Conservation (phyloP, 495 filamentous ascomycete genomes). For the Annulohypoxylon nitens region DNA sequence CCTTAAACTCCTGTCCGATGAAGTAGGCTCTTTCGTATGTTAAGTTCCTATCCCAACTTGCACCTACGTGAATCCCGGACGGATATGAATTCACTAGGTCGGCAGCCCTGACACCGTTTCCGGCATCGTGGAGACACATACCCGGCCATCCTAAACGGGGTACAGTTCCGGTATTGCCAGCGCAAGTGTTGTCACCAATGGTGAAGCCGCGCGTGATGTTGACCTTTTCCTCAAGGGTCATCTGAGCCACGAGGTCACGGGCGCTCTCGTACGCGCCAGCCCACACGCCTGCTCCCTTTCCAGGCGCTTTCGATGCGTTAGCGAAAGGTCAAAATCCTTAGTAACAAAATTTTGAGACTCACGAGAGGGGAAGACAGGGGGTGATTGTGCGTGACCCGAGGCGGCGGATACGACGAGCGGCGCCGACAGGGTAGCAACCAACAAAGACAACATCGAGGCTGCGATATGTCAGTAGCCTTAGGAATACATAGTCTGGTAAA, state of each 20-base stretch:
- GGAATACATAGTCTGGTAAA: neutral
- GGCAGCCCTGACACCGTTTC: conserved; percentile 69
- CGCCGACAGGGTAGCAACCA: conserved; percentile 19
- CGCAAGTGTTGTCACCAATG: conserved; percentile 58
- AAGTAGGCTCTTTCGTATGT: conserved; percentile 61
- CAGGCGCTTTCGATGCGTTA: conserved; percentile 54
- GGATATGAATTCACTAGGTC: conserved; percentile 73
- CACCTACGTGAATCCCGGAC: conserved; percentile 70
- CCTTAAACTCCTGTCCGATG: conserved; percentile 71
- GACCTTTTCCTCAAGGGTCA: conserved; percentile 57
- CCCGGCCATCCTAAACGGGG: conserved; percentile 70
- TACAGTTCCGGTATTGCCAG: conserved; percentile 64
- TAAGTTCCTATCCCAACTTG: conserved; percentile 68
- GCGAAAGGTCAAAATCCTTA: neutral
- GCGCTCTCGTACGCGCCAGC: conserved; percentile 52
- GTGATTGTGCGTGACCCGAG: conserved; percentile 59
- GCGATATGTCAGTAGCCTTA: conserved; percentile 2
- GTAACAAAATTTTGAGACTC: conserved; percentile 21
- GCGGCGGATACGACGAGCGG: conserved; percentile 18
- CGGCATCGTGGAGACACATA: conserved; percentile 73
- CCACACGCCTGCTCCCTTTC: conserved; percentile 62
- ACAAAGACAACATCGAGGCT: conserved; percentile 30
- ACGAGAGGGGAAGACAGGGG: conserved; percentile 68
- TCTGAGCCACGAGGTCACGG: conserved; percentile 51
- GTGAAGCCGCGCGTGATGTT: conserved; percentile 58